A percentile compares a stretch with the other conserved stretches of the same genome.
phyloP scores from a whole-genome alignment of 2,329 filamentous ascomycete genomes.

The Thelonectria blattea region DNA sequence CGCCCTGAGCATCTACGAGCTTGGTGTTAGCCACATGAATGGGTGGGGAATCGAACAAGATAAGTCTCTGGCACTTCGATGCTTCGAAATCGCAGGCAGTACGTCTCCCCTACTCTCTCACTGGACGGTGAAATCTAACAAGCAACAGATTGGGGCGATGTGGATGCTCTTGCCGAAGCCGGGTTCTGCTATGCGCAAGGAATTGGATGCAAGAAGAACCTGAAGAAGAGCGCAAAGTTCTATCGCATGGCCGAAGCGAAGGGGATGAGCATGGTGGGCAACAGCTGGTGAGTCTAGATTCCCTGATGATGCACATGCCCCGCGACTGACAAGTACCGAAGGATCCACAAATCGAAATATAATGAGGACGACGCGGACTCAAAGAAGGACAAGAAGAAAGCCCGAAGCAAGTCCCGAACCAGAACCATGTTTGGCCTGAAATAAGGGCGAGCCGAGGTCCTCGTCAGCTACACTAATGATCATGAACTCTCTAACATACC shows the following conservation, averaged over 20 bases:
- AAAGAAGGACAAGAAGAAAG: conserved; percentile 64
- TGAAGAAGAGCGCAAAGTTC: conserved; percentile 91
- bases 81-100: conserved; percentile 95
- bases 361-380: conserved; percentile 64
- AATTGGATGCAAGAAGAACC: conserved; percentile 91
- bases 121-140: conserved; percentile 27
- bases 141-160: conserved; percentile 81
- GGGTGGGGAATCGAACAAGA: conserved; percentile 98
- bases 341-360: conserved; percentile 98
- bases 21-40: conserved; percentile 96
- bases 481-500: conserved; percentile 40
- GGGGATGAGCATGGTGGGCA: conserved; percentile 96
- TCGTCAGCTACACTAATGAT: conserved; percentile 37
- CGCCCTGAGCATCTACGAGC: conserved; percentile 92
- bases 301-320: neutral
- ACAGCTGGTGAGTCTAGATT: conserved; percentile 82
- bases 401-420: conserved; percentile 77
- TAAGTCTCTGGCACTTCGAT: conserved; percentile 83
- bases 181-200: conserved; percentile 97
- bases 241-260: conserved; percentile 91
- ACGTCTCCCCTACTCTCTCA: conserved; percentile 41
- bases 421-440: conserved; percentile 72
- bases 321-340: conserved; percentile 44
- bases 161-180: conserved; percentile 90
- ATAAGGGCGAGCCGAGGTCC: conserved; percentile 21